Evolutionary conservation across 805 yeast genomes (phyloP), one percentile per base, ranked within the genome.

Genomic region (Lachancea meyersii): DNA sequence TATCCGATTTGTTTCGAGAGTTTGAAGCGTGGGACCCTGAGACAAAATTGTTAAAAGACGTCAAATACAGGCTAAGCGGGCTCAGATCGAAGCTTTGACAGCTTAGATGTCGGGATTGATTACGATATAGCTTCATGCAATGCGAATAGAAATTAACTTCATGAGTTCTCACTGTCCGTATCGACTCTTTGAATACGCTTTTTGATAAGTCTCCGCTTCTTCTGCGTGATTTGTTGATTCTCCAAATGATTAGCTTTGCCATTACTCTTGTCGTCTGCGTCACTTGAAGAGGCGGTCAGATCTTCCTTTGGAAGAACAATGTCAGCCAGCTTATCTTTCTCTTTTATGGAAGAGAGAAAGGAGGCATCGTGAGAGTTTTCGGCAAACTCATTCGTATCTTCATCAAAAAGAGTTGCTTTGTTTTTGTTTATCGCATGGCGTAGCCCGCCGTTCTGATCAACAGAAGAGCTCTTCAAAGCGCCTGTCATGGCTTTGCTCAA

Each of bases 1-100:
- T 87, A 20, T 65, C 72, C 24, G 66, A 69, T 38, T 70, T 89
- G 34, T 77, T 82, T 48, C 71, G 70, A 24, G 84, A 84, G 58
- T 91, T 86, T 60, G 93, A 83, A 39, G 64, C 69, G 20, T 91
- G 98, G 98, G 75, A 77, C 40, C 97, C 98, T 0, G 89, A 81
- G 28, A 76, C 85, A 0, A 88, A 88, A 60, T 77, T 76, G 6
- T 64, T 87, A 55, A 87, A 85, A 57, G 96, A 89, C 43, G 74
- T 91, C 55, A 87, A 87, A 63, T 86, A 85, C 53, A 70, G 94
- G 45, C 67, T 86, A 40, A 80, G 76, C 52, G 91, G 80, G 1
- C 61, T 77, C 30, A 48, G 50, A 40, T 58, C 60, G 13, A 50
- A 48, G 31, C 46, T 53, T 19, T 53, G 38, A 50, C 6, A 10